Conservation (phyloP, 139 green algal genomes). For the Desmodesmus armatus region DNA sequence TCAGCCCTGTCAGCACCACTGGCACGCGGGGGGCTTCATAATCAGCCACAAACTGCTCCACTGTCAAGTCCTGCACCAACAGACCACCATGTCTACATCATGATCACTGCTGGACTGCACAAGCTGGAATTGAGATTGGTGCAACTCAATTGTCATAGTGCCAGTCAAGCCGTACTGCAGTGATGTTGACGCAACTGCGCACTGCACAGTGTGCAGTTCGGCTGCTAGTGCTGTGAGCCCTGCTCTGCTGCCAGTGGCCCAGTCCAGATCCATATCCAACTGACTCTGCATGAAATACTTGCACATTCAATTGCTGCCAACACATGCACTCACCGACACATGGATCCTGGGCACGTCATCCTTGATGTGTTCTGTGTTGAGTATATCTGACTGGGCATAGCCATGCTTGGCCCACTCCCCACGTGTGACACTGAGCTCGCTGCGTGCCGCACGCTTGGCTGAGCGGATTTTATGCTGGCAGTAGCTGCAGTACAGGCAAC, state of each 20-base stretch:
- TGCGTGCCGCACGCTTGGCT: slow-evolving; percentile 81
- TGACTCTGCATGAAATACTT: no score
- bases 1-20: slow-evolving; percentile 78
- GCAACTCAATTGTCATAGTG: background rate
- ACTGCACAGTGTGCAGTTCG: background rate
- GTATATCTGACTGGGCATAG: slow-evolving; percentile 43
- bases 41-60: slow-evolving; percentile 72
- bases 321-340: slow-evolving; percentile 66
- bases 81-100: background rate
- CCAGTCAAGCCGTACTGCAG: background rate
- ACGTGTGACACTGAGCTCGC: slow-evolving; percentile 79
- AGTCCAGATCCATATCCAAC: no score
- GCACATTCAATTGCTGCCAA: no score
- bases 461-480: slow-evolving; percentile 67
- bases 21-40: slow-evolving; percentile 78
- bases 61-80: slow-evolving; percentile 65
- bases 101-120: background rate
- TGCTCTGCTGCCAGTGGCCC: no score
- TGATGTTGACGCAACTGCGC: background rate
- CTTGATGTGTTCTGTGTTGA: slow-evolving; percentile 55
- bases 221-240: no score
- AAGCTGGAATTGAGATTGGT: background rate
- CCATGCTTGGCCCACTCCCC: slow-evolving; percentile 76
- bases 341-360: slow-evolving; percentile 73
- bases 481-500: slow-evolving; percentile 44